Evolutionary conservation across 257 asterid genomes (phyloP).

Genomic region (Striga asiatica): DNA sequence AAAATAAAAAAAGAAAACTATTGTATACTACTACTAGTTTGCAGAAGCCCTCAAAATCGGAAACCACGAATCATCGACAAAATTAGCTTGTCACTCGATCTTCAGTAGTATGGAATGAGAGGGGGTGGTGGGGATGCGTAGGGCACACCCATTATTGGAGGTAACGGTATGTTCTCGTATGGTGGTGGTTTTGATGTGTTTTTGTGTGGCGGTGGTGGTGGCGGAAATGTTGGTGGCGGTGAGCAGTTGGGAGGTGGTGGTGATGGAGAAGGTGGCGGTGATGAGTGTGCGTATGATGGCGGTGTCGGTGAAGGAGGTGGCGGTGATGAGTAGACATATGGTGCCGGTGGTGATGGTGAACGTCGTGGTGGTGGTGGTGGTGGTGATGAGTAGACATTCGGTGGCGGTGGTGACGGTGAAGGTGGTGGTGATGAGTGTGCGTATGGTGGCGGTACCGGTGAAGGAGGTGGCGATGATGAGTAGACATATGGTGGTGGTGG

Average conservation of each 20-base stretch:
- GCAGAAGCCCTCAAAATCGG: too few relatives aligned
- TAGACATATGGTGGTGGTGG: constrained; percentile 3
- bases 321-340: not conserved
- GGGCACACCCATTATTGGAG: constrained; percentile 30
- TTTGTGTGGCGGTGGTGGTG: constrained; percentile 21
- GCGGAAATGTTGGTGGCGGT: not conserved
- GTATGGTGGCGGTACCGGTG: not conserved
- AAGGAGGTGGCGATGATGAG: not conserved
- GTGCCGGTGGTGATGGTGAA: constrained; percentile 8
- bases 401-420: constrained; percentile 7
- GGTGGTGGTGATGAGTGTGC: not conserved
- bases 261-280: constrained; percentile 4
- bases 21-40: too few relatives aligned
- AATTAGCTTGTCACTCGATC: too few relatives aligned
- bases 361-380: not conserved
- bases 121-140: constrained; percentile 40
- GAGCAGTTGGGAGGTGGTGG: constrained; percentile 4
- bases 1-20: not conserved
- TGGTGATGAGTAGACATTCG: not conserved
- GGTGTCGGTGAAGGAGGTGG: not conserved
- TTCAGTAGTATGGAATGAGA: constrained; percentile 21
- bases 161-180: constrained; percentile 20
- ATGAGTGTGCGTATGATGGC: not conserved
- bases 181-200: constrained; percentile 26
- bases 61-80: too few relatives aligned